Conservation (phyloP, 805 yeast genomes). For the Starmerella tilneyi region DNA sequence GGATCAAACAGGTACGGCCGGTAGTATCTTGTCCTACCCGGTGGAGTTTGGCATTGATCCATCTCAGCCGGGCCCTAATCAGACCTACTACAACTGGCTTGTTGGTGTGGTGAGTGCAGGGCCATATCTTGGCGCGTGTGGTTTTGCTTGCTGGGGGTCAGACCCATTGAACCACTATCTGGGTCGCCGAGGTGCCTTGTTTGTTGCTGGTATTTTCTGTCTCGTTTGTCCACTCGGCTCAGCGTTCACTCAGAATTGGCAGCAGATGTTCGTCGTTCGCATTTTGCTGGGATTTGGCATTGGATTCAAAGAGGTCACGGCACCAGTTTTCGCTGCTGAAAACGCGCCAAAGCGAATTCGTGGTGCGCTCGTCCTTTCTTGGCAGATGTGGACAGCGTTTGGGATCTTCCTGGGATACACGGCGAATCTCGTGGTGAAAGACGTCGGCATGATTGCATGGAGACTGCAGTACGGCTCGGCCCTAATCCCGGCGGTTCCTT, state of each 20-base stretch:
- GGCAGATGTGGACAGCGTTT: slow-evolving; percentile 69
- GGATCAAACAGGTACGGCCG: slow-evolving; percentile 64
- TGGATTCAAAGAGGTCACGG: slow-evolving; percentile 58
- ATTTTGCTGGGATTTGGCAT: slow-evolving; percentile 55
- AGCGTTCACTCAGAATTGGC: slow-evolving; percentile 52
- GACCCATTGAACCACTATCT: slow-evolving; percentile 42
- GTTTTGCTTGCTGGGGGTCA: slow-evolving; percentile 44
- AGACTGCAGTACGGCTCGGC: slow-evolving; percentile 45
- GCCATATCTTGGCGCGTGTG: slow-evolving; percentile 43
- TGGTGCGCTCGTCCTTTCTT: slow-evolving; percentile 58
- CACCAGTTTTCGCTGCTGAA: slow-evolving; percentile 60
- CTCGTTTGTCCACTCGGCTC: slow-evolving; percentile 49
- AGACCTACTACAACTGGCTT: slow-evolving; percentile 31
- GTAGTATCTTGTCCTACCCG: slow-evolving; percentile 51
- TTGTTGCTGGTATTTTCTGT: slow-evolving; percentile 42
- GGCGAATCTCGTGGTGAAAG: slow-evolving; percentile 12
- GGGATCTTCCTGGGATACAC: slow-evolving; percentile 57
- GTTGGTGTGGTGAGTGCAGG: slow-evolving; percentile 58
- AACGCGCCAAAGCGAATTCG: slow-evolving; percentile 49
- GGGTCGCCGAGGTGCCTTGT: slow-evolving; percentile 45
- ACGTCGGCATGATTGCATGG: slow-evolving; percentile 42
- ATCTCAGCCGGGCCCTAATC: slow-evolving; percentile 21
- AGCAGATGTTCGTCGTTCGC: slow-evolving; percentile 50
- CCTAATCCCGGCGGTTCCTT: slow-evolving; percentile 41
- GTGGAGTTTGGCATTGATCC: slow-evolving; percentile 34